Evolutionary conservation across 139 green algal species (phyloP), one percentile per base, ranked within the genome.

Genomic region (Chlamydomonas sp.): DNA sequence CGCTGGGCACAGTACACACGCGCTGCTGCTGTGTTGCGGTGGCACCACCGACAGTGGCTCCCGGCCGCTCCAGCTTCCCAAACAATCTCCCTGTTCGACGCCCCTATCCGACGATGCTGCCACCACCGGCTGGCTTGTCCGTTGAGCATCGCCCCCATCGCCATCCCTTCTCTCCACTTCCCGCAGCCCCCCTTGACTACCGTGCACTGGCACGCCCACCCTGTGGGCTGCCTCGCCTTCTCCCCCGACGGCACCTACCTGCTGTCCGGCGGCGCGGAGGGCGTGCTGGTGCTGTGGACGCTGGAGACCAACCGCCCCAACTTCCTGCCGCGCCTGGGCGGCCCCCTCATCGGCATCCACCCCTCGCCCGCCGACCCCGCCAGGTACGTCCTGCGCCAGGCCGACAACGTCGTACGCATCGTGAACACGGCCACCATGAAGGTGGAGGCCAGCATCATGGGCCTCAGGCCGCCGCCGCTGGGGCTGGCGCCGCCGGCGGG

Each of bases 151-250:
- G 31, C 31, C 31, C 31, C 31, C 31, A 49, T 49, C 31, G 31
- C 31, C 31, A 49, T 49, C 31, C 31, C 31, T 49, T 49, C 31
- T 49, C 72, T 66, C 6, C 18, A 49, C 31, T 49, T 49, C 75
- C n/a, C 31, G 62, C 59, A 5, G 58, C 79, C 80, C 64, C 79
- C 90, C 0, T 84, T 88, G 61, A 95, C 93, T 16, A 97, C 96
- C 0, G 69, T 96, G 90, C 97, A 99, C 93, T 99, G 97, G 97
- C 97, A 99, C 84, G 89, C 97, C 8, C 71, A 92, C 49, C 80
- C 93, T 2, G 96, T 99, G 57, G 89, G 90, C 4, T 91, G 74
- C 20, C 79, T 99, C 49, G 78, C 84, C 67, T 99, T 98, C 90
- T 95, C 90, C 75, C 20, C 58, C 9, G 97, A 99, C 73, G 94